Percentiles rank a stretch among this genome's conserved stretches.
phyloP scores from a whole-genome alignment of 1,284 basidiomycete genomes.

The Rhodotorula sp. region DNA sequence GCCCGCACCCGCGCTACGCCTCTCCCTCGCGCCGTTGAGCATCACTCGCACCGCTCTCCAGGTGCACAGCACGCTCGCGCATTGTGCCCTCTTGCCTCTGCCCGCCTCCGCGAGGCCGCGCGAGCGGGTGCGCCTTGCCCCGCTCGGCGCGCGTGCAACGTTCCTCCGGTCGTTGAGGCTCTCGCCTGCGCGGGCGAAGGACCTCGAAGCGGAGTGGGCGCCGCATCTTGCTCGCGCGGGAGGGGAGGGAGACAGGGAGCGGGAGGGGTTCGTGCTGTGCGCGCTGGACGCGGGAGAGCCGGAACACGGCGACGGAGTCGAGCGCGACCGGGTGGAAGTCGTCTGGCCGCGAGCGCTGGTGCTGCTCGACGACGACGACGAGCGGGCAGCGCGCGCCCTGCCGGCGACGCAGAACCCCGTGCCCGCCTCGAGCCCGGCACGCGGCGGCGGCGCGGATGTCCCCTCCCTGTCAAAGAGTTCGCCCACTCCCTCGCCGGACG shows the following conservation, averaged over 20 bases:
- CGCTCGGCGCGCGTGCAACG: slow-evolving; percentile 16
- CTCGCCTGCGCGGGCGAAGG: neutral
- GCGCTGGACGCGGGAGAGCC: slow-evolving; percentile 19
- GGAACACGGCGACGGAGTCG: neutral
- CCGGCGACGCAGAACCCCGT: neutral
- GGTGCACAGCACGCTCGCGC: slow-evolving; percentile 4
- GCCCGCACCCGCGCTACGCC: neutral
- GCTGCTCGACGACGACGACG: slow-evolving; percentile 29
- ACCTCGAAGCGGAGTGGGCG: slow-evolving; percentile 18
- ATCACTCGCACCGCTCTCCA: neutral
- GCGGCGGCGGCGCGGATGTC: too few relatives aligned
- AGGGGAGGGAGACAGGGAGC: neutral
- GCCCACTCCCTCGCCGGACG: too few relatives aligned
- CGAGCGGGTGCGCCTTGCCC: slow-evolving; percentile 25
- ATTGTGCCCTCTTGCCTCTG: neutral
- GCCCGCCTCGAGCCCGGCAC: neutral
- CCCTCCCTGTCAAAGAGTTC: too few relatives aligned
- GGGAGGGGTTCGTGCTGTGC: slow-evolving; percentile 28
- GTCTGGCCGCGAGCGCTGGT: slow-evolving; percentile 34
- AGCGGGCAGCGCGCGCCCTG: neutral
- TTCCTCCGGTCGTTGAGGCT: slow-evolving; percentile 2
- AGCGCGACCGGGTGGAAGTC: slow-evolving; percentile 2
- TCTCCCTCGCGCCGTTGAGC: neutral
- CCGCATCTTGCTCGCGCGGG: neutral
- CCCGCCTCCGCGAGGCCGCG: slow-evolving; percentile 6